phyloP scores from a whole-genome alignment of 2,329 filamentous ascomycete species.

The Metarhizium humberi region DNA sequence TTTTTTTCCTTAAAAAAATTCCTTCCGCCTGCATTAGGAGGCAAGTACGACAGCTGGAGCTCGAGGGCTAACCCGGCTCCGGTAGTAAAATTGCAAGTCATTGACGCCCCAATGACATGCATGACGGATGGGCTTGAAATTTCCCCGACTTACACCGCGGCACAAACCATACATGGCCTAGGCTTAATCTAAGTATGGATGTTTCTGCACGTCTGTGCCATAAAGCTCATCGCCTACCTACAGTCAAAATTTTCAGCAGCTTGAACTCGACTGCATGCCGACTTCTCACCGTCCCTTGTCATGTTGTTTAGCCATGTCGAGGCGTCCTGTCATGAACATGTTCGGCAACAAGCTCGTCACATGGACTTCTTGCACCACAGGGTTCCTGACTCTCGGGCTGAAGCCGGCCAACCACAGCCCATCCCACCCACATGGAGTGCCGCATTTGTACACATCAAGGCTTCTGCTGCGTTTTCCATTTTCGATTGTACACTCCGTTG shows the following conservation, averaged over 20 bases:
- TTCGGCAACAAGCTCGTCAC: neutral
- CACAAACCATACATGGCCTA: too few species aligned
- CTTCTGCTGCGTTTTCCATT: neutral
- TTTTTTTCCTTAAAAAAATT: neutral
- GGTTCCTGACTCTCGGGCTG: neutral
- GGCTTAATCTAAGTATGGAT: too few species aligned
- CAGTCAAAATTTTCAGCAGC: too few species aligned
- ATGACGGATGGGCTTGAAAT: too few species aligned
- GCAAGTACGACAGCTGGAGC: neutral
- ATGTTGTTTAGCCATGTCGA: too few species aligned
- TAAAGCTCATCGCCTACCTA: too few species aligned
- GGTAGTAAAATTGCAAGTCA: neutral
- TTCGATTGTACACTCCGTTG: neutral
- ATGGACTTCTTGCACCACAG: neutral
- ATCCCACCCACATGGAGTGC: neutral
- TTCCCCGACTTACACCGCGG: too few species aligned
- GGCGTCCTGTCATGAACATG: neutral
- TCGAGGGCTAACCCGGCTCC: neutral
- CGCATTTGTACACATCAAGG: neutral
- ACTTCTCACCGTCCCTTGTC: too few species aligned
- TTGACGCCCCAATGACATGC: neutral
- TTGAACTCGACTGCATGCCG: too few species aligned
- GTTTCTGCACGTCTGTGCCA: too few species aligned
- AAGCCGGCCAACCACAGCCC: neutral
- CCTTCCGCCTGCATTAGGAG: neutral